phyloP scores from a whole-genome alignment of 2,329 filamentous ascomycete species.

The Fonsecaea pugnacius region DNA sequence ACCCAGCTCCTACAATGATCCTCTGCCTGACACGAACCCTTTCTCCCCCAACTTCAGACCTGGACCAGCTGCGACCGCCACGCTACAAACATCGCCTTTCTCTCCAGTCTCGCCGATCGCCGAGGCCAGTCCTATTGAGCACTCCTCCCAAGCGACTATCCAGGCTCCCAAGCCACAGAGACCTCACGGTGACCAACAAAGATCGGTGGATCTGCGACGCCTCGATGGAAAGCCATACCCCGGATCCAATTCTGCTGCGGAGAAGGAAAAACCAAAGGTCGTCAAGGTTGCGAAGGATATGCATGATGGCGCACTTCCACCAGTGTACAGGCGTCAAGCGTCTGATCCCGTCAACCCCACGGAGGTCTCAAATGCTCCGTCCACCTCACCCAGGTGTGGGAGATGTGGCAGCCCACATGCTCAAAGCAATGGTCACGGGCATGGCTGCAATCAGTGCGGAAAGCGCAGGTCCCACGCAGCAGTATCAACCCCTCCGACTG shows the following conservation, averaged over 20 bases:
- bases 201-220: constrained; percentile 29
- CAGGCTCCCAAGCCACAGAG: constrained; percentile 27
- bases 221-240: constrained; percentile 34
- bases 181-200: constrained; percentile 21
- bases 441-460: constrained; percentile 32
- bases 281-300: constrained; percentile 38
- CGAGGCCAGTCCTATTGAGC: constrained; percentile 17
- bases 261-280: constrained; percentile 26
- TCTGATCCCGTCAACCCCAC: constrained; percentile 20
- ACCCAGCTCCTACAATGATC: constrained; percentile 27
- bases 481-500: constrained; percentile 7
- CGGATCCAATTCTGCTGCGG: constrained; percentile 10
- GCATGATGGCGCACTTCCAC: constrained; percentile 36
- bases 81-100: constrained; percentile 19
- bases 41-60: constrained; percentile 31
- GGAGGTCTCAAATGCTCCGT: constrained; percentile 13
- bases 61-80: constrained; percentile 5
- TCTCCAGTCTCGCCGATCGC: constrained; percentile 35
- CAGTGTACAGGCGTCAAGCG: constrained; percentile 33
- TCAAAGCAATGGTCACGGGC: constrained; percentile 14
- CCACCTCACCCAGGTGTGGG: constrained; percentile 20
- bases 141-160: constrained; percentile 17
- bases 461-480: constrained; percentile 26
- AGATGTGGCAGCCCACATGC: constrained; percentile 30
- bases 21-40: constrained; percentile 30